phyloP scores from a whole-genome alignment of 2,329 filamentous ascomycete species.

The Ascosphaera apis region DNA sequence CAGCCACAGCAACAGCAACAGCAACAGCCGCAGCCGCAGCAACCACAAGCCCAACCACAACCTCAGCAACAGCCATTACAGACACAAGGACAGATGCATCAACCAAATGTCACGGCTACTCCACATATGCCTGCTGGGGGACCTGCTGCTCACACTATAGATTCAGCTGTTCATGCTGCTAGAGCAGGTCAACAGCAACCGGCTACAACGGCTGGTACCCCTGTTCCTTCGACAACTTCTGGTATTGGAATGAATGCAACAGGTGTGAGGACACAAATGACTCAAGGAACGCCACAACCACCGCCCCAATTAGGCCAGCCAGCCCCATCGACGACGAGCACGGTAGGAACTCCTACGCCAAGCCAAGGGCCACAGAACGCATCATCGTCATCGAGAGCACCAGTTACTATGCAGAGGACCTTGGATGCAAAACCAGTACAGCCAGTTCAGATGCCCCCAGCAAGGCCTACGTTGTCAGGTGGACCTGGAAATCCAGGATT shows the following conservation, averaged over 20 bases:
- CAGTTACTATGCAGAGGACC: slow-evolving; percentile 60
- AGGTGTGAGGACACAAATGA: slow-evolving; percentile 13
- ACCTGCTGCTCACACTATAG: slow-evolving; percentile 24
- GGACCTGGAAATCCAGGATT: slow-evolving; percentile 52
- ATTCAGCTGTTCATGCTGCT: slow-evolving; percentile 24
- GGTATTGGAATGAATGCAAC: too few relatives aligned
- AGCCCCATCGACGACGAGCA: too few relatives aligned
- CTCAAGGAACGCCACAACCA: slow-evolving; percentile 13
- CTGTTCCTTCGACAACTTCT: too few relatives aligned
- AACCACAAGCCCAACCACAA: not conserved
- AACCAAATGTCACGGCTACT: too few relatives aligned
- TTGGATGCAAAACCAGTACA: slow-evolving; percentile 49
- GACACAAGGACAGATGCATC: too few relatives aligned
- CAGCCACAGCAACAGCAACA: slow-evolving; percentile 1
- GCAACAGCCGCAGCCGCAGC: slow-evolving; percentile 1
- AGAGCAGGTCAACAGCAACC: slow-evolving; percentile 16
- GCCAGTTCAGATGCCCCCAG: slow-evolving; percentile 48
- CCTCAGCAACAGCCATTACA: slow-evolving; percentile 3
- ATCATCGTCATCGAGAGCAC: slow-evolving; percentile 20
- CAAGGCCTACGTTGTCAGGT: slow-evolving; percentile 61
- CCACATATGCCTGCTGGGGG: slow-evolving; percentile 7
- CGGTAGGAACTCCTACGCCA: too few relatives aligned
- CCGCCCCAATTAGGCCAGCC: too few relatives aligned
- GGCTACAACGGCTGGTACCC: too few relatives aligned
- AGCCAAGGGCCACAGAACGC: too few relatives aligned